Evolutionary conservation across 78 protist species (phyloP), one percentile per base, ranked within the genome.

Genomic region (Trichosphaerium sp.): DNA sequence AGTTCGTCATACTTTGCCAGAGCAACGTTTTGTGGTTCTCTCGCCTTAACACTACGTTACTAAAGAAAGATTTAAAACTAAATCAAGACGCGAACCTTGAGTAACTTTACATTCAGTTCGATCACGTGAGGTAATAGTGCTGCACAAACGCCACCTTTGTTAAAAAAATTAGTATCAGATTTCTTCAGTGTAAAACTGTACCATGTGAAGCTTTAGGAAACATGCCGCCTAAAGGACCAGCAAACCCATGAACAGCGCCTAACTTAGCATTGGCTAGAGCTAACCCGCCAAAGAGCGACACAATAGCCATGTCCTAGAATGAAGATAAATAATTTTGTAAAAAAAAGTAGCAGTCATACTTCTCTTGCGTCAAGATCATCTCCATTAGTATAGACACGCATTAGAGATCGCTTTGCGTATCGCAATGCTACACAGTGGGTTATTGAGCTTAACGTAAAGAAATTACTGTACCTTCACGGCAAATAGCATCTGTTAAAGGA

Each of bases 201-300:
- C n/a, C n/a, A n/a, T n/a, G n/a, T n/a, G n/a, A 14, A 47, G 14
- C 66, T 34, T 4, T 6, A 25, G 0, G 49, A 35, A 51, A 6
- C 41, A 7, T 14, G 4, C 41, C 39, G 12, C 77, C 77, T 21
- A 65, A 4, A 43, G 71, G 70, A 25, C 71, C 74, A 1, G 80
- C 80, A 4, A 75, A 68, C 47, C 71, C 80, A 25, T 75, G 80
- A 35, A 75, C 80, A 18, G 80, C 80, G 15, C 71, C 80, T 7
- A 75, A 40, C 40, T 70, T 70, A 1, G 80, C 71, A 37, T 65
- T 75, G 71, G 80, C 80, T 25, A 75, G 55, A 3, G 74, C 73
- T 37, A 75, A 8, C 43, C 80, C 80, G 11, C 63, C 80, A 3
- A 75, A 11, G 6, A 70, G 41, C 15, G 59, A 21, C 51, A 49